Base-by-base conservation (phyloP, 1,284 basidiomycete species). In the Trametes pubescens region DNA sequence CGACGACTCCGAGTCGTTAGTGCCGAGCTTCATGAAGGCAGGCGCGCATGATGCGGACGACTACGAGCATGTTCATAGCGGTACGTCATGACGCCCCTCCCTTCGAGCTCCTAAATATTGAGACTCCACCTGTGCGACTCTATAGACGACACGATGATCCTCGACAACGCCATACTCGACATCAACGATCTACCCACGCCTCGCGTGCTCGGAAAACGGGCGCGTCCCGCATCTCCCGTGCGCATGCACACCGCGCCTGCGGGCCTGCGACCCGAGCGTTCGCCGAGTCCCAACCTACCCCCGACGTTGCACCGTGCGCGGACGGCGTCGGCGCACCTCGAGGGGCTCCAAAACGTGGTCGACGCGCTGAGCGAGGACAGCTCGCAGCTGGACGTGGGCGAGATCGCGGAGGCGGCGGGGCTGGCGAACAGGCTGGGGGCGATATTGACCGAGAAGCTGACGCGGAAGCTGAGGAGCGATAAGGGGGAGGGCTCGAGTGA, bases 321-420 rank as follows among this genome's bases (percentile, higher is more conserved):
- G 24, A 67, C 67, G 44, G 54, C 55, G 38, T 65, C 63, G 0
- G 61, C 58, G 18, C 60, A 49, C 51, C 59, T 70, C 46, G 65
- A 64, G 11, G 65, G 59, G 43, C 65, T 72, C 4, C 64, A 55
- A 59, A 44, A 65, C 37, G 53, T 65, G 51, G 66, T 53, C 49
- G 66, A 62, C 16, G 64, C 55, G 34, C 53, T 71, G 46, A 44
- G 59, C 40, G 62, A 59, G 38, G 65, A 64, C n/a, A 67, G 66
- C 21, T 69, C 69, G 57, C 66, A 69, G 56, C 62, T 72, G 37
- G 43, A 58, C n/a, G 53, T 65, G 57, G 62, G 64, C 46, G 62
- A 70, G 53, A 67, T 72, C 18, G 60, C 61, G 26, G 64, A 59
- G 1, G 67, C 65, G 40, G 51, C 64, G 38, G 56, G 44, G 63